A percentile compares a stretch with the other conserved stretches of the same genome.
These are phyloP conservation scores for Gossypium schwendimanii DNA, from an alignment of 441 rosid genomes.

Conservation along the genomic window DNA sequence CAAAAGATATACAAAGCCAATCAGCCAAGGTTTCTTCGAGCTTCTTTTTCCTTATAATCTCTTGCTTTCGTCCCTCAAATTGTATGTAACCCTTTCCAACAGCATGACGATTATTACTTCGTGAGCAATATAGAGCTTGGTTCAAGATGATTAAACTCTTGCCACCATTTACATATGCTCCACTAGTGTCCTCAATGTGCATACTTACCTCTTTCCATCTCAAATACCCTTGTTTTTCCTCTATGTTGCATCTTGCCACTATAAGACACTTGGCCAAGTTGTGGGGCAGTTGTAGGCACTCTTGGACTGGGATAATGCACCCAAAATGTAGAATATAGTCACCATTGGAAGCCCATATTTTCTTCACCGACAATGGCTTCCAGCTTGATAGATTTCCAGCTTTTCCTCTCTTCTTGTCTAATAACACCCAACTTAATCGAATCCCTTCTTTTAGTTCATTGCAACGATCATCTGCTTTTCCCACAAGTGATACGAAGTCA, in stretches of 20 bases:
- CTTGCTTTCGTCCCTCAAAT: constrained; percentile 18
- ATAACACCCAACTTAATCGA: constrained; percentile 32
- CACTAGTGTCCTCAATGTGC: constrained; percentile 23
- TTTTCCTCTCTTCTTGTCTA: constrained; percentile 29
- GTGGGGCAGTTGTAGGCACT: constrained; percentile 6
- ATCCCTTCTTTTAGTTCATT: constrained; percentile 15
- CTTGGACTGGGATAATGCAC: constrained; percentile 25
- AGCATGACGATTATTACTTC: constrained; percentile 9
- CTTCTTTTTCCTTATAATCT: constrained; percentile 4
- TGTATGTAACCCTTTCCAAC: constrained; percentile 10
- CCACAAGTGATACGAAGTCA: background rate
- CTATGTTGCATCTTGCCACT: constrained; percentile 18
- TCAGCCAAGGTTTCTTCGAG: constrained; percentile 17
- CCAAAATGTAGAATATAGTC: constrained; percentile 21
- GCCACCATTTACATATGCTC: constrained; percentile 12
- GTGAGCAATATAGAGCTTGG: constrained; percentile 20
- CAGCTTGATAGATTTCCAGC: constrained; percentile 30
- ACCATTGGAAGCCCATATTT: constrained; percentile 15
- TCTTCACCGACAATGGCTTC: constrained; percentile 26
- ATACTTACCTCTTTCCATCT: constrained; percentile 23
- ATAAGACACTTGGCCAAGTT: constrained; percentile 21
- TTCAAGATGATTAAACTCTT: constrained; percentile 22
- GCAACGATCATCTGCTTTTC: background rate
- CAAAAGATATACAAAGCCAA: constrained; percentile 13
- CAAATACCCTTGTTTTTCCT: background rate